These are phyloP conservation scores for Apiospora malaysiana DNA, from an alignment of 2,329 filamentous ascomycete genomes.

Conservation along the genomic window DNA sequence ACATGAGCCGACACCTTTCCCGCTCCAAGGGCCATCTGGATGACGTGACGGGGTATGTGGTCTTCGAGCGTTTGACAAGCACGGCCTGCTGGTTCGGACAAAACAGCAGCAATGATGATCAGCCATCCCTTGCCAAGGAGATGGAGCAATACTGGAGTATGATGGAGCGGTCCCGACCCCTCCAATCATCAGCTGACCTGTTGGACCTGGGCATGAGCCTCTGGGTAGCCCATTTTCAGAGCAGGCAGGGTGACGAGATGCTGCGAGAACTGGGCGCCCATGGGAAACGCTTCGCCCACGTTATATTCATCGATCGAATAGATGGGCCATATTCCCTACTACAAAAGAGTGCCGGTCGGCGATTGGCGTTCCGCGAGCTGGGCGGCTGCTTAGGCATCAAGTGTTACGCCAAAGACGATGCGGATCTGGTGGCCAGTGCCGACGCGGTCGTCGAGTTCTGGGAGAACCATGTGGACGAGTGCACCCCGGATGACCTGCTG, in stretches of 20 bases:
- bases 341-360: constrained; percentile 31
- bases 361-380: constrained; percentile 61
- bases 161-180: constrained; percentile 47
- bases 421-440: constrained; percentile 34
- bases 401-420: constrained; percentile 41
- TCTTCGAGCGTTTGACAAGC: constrained; percentile 54
- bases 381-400: constrained; percentile 56
- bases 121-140: constrained; percentile 47
- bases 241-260: constrained; percentile 35
- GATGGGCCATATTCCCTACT: constrained; percentile 14
- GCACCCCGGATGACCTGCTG: constrained; percentile 46
- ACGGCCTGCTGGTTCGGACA: constrained; percentile 39
- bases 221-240: constrained; percentile 60
- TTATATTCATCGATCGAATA: neutral
- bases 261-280: neutral
- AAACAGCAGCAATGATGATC: constrained; percentile 28
- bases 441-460: constrained; percentile 42
- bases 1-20: constrained; percentile 54
- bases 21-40: constrained; percentile 60
- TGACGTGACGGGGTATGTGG: constrained; percentile 58
- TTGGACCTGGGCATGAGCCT: constrained; percentile 66
- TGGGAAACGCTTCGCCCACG: neutral
- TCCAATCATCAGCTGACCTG: constrained; percentile 53
- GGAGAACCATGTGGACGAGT: constrained; percentile 37
- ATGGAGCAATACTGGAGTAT: constrained; percentile 58